A percentile compares a stretch with the other conserved stretches of the same genome.
Evolutionary conservation across 768 basidiomycete genomes (phyloP).

Genomic region (Epithele typhae): DNA sequence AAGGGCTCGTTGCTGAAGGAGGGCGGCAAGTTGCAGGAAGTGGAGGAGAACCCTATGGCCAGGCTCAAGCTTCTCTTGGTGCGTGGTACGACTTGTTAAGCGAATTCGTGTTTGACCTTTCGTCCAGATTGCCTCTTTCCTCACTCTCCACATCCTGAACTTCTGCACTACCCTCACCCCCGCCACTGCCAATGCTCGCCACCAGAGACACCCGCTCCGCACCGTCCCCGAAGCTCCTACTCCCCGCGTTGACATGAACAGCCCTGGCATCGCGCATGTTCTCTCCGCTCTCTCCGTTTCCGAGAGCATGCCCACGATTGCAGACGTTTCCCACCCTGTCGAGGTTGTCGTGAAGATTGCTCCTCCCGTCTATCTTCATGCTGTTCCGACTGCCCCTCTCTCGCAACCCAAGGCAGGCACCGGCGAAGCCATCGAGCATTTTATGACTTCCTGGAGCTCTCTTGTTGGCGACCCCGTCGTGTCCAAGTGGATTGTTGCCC

Average conservation of each 20-base stretch:
- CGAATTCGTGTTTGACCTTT: too few relatives aligned
- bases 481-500: conserved; percentile 91
- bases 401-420: conserved; percentile 25
- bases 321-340: conserved; percentile 10
- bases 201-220: conserved; percentile 31
- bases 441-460: conserved; percentile 86
- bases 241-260: conserved; percentile 65
- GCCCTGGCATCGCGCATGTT: conserved; percentile 52
- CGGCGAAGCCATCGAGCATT: conserved; percentile 66
- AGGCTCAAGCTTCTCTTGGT: conserved; percentile 86
- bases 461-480: conserved; percentile 94
- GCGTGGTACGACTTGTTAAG: too few relatives aligned
- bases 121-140: conserved; percentile 78
- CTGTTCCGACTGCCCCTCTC: conserved; percentile 33
- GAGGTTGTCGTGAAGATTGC: conserved; percentile 54
- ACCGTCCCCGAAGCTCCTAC: conserved; percentile 20
- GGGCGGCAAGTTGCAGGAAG: conserved; percentile 39
- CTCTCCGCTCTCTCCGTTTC: conserved; percentile 50
- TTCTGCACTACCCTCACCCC: conserved; percentile 86
- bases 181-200: conserved; percentile 47
- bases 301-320: conserved; percentile 10
- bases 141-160: conserved; percentile 88
- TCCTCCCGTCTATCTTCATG: conserved; percentile 54
- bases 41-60: conserved; percentile 77
- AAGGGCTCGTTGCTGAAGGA: conserved; percentile 48